Evolutionary conservation across 2,329 filamentous ascomycete genomes (phyloP).

Genomic region (Phialemoniopsis sp.): DNA sequence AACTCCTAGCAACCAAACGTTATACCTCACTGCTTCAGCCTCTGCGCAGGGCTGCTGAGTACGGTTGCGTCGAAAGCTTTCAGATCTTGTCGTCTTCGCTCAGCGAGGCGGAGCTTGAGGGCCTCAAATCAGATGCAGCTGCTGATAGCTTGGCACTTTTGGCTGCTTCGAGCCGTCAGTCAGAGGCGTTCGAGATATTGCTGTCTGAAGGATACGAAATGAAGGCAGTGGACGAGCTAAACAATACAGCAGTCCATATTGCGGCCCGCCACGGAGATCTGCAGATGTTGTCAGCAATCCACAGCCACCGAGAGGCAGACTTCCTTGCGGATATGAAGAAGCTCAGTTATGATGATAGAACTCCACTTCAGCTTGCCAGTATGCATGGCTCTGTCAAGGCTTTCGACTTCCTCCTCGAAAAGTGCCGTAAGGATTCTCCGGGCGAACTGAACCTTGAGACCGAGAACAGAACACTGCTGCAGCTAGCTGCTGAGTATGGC

Average conservation of each 20-base stretch:
- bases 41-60: neutral
- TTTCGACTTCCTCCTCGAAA: neutral
- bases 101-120: neutral
- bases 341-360: neutral
- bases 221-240: neutral
- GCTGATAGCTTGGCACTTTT: neutral
- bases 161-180: neutral
- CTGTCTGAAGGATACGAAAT: neutral
- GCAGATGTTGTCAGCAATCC: neutral
- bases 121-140: neutral
- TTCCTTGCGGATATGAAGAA: neutral
- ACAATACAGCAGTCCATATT: neutral
- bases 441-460: neutral
- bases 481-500: neutral
- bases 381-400: neutral
- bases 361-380: neutral
- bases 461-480: too few relatives aligned
- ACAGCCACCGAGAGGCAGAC: neutral
- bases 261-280: neutral
- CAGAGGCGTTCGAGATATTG: neutral
- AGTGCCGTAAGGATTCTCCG: neutral
- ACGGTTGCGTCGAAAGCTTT: neutral
- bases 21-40: neutral
- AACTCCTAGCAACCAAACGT: neutral
- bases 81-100: neutral